Percentiles rank a stretch among this genome's conserved stretches.
Conservation (phyloP, 345 rosid genomes). For the Schrenkiella parvula region DNA sequence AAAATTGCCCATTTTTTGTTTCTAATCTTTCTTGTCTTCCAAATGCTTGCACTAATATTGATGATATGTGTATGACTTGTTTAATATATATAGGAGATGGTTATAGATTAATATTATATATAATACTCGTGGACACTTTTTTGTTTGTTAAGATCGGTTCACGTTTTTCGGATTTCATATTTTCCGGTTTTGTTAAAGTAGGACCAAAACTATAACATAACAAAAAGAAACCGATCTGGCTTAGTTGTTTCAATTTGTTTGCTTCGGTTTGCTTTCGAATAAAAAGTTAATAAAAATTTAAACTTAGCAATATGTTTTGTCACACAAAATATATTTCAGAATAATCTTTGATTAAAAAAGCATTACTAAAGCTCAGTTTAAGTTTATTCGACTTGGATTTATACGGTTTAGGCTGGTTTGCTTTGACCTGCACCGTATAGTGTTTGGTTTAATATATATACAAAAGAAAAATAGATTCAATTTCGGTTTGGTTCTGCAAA, state of each 20-base stretch:
- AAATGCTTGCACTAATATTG: background rate
- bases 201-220: background rate
- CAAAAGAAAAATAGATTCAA: background rate
- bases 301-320: background rate
- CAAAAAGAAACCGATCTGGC: background rate
- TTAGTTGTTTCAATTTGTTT: background rate
- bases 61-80: slow-evolving; percentile 13
- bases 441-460: background rate
- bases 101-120: background rate
- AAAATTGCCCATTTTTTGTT: slow-evolving; percentile 25
- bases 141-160: background rate
- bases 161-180: background rate
- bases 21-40: background rate
- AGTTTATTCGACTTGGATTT: background rate
- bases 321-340: background rate
- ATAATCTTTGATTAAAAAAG: background rate
- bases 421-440: background rate
- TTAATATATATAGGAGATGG: background rate
- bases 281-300: background rate
- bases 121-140: background rate
- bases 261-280: background rate
- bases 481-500: background rate
- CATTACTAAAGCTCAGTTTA: background rate
- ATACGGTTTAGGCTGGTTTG: background rate
- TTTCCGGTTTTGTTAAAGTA: background rate